A percentile compares a stretch with the other conserved stretches of the same genome.
phyloP scores from a whole-genome alignment of 331 rosid genomes.

The Arachis monticola region DNA sequence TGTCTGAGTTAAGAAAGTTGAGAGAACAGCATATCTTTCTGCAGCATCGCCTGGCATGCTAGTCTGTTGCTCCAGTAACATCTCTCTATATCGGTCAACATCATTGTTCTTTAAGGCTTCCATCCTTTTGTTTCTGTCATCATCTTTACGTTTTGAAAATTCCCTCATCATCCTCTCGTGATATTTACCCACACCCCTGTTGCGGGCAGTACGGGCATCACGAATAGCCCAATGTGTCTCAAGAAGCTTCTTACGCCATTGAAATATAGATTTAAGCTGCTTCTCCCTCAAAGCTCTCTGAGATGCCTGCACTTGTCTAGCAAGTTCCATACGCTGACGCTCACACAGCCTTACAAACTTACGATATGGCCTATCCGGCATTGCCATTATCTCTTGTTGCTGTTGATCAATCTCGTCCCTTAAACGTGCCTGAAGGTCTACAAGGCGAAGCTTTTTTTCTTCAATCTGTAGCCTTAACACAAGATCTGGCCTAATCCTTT shows the following conservation, averaged over 20 bases:
- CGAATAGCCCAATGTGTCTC: conserved; percentile 99
- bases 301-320: conserved; percentile 94
- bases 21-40: conserved; percentile 96
- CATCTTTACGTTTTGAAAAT: conserved; percentile 93
- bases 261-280: conserved; percentile 94
- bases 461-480: conserved; percentile 94
- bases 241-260: conserved; percentile 97
- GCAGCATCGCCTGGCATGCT: conserved; percentile 94
- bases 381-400: conserved; percentile 99
- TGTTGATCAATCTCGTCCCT: conserved; percentile 98
- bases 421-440: conserved; percentile 86
- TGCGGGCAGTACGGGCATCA: conserved; percentile 98
- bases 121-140: conserved; percentile 87
- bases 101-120: conserved; percentile 98
- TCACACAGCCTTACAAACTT: conserved; percentile 97
- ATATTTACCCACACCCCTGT: conserved; percentile 98
- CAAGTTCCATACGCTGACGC: conserved; percentile 94
- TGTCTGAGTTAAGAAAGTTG: conserved; percentile 90
- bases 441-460: conserved; percentile 93
- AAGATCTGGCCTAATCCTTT: conserved; percentile 96
- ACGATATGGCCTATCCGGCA: conserved; percentile 98
- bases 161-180: conserved; percentile 96
- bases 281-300: conserved; percentile 92
- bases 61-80: conserved; percentile 97
- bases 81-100: conserved; percentile 97